Evolutionary conservation across 352 stramenopile species (phyloP).

Genomic region (Elongisporangium prolatum): DNA sequence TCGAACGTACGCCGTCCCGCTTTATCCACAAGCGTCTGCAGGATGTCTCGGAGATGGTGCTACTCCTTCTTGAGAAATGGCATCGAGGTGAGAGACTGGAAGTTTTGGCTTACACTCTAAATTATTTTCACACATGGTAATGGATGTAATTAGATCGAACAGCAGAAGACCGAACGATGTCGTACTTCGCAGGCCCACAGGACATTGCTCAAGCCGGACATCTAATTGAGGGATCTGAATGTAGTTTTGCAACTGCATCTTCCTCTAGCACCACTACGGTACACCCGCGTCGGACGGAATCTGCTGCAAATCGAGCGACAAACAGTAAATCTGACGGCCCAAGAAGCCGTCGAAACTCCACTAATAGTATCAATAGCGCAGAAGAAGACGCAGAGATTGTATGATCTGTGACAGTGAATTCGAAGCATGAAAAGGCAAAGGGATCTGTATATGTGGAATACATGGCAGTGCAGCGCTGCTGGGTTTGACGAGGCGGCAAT

Average conservation of each 20-base stretch:
- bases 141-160: neutral
- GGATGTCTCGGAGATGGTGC: conserved; percentile 72
- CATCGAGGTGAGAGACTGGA: conserved; percentile 33
- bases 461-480: neutral
- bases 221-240: neutral
- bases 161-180: neutral
- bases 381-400: neutral
- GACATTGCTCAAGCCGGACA: neutral
- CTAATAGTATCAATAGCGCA: neutral
- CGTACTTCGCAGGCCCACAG: neutral
- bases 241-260: neutral
- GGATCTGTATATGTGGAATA: neutral
- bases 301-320: neutral
- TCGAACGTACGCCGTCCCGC: conserved; percentile 46
- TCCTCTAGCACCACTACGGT: neutral
- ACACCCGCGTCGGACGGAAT: neutral
- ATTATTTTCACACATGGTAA: neutral
- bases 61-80: conserved; percentile 67
- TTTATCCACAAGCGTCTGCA: conserved; percentile 74
- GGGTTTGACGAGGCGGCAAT: neutral
- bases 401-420: neutral
- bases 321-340: neutral
- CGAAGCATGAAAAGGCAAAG: neutral
- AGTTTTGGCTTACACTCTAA: no score
- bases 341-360: neutral